phyloP scores from a whole-genome alignment of 345 rosid species.

The Eucalyptus tenuipes region DNA sequence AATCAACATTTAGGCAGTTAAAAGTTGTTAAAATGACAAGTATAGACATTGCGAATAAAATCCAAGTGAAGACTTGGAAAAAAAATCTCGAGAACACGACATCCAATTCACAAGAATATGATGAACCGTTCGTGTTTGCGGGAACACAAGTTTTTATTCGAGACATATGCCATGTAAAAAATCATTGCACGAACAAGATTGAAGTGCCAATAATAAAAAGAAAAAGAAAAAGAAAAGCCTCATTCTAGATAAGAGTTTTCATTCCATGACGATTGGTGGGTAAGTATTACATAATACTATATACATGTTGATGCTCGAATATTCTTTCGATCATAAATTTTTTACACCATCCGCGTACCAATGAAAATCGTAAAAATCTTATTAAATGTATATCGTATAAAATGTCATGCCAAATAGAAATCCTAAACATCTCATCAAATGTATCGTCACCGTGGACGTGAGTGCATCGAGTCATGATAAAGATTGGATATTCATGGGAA shows the following conservation, averaged over 20 bases:
- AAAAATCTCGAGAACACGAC: neutral
- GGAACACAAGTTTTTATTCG: neutral
- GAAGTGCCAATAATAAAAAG: neutral
- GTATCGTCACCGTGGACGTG: neutral
- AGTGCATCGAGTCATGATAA: neutral
- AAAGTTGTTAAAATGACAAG: neutral
- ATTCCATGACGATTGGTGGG: no score
- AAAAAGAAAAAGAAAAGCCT: no score
- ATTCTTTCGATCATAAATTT: no score
- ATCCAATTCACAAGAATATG: neutral
- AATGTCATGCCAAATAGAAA: no score
- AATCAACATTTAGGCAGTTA: neutral
- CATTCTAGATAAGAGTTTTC: neutral
- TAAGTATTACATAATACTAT: no score
- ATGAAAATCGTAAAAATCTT: neutral
- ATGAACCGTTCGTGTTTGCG: no score
- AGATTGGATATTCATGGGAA: neutral
- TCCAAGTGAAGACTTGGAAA: neutral
- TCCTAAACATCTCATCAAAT: neutral
- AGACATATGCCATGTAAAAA: no score
- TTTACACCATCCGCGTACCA: no score
- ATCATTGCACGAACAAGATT: neutral
- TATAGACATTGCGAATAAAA: neutral
- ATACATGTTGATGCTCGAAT: no score
- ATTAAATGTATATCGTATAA: no score